phyloP scores from a whole-genome alignment of 2,329 filamentous ascomycete genomes.

The Gnomoniopsis smithogilvyi region DNA sequence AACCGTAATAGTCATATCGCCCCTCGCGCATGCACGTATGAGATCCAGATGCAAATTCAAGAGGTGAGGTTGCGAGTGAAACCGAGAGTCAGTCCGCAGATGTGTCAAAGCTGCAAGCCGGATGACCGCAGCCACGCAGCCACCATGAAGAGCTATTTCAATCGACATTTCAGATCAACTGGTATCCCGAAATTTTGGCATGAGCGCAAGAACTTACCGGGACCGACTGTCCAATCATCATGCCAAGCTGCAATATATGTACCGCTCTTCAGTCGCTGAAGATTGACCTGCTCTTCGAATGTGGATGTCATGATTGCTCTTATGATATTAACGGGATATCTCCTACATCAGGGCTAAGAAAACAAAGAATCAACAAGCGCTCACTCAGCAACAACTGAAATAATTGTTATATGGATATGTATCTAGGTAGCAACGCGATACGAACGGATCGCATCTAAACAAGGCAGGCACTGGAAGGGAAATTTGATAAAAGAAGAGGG shows the following conservation, averaged over 20 bases:
- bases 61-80: slow-evolving; percentile 24
- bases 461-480: too few species aligned
- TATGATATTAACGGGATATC: too few species aligned
- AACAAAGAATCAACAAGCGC: too few species aligned
- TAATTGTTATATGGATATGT: too few species aligned
- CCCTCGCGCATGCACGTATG: slow-evolving; percentile 21
- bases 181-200: too few species aligned
- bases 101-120: slow-evolving; percentile 22
- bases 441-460: too few species aligned
- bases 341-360: too few species aligned
- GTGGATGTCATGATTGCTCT: slow-evolving; percentile 10
- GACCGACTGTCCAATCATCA: slow-evolving; percentile 22
- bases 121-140: slow-evolving; percentile 23
- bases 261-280: slow-evolving; percentile 9
- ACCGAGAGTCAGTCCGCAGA: slow-evolving; percentile 15
- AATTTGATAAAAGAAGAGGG: too few species aligned
- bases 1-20: slow-evolving; percentile 22
- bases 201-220: slow-evolving; percentile 16
- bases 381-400: too few species aligned
- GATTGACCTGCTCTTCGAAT: slow-evolving; percentile 21
- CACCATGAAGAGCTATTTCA: slow-evolving; percentile 22
- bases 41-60: slow-evolving; percentile 26
- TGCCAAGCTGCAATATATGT: slow-evolving; percentile 22
- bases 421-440: too few species aligned
- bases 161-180: background rate